Conservation (phyloP, 2,329 filamentous ascomycete genomes). For the Pleochaeta shiraiana region DNA sequence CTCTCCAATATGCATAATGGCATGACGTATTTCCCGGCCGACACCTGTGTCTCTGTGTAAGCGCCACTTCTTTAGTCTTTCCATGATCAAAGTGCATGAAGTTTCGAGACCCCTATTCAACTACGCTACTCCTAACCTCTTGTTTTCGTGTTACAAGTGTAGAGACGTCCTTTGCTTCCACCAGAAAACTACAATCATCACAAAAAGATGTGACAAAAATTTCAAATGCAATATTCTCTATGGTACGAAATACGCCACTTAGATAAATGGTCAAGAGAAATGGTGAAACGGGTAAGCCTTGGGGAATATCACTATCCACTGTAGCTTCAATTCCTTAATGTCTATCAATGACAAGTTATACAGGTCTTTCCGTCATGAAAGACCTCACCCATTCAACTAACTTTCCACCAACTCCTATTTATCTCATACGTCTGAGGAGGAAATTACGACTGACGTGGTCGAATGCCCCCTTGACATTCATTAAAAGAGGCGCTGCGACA, state of each 20-base stretch:
- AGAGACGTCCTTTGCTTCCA: not conserved
- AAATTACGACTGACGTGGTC: not conserved
- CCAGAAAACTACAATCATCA: not conserved
- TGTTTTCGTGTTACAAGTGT: not conserved
- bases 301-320: not conserved
- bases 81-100: not conserved
- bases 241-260: not conserved
- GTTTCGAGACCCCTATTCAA: not conserved
- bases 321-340: not conserved
- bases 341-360: not conserved
- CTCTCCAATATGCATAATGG: not conserved
- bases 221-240: not conserved
- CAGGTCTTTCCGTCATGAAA: not conserved
- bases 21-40: not conserved
- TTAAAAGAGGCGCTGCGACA: not conserved
- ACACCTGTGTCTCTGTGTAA: not conserved
- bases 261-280: not conserved
- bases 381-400: not conserved
- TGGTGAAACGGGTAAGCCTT: not conserved
- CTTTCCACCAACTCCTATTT: not conserved
- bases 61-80: not conserved
- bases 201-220: not conserved
- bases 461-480: conserved; percentile 1
- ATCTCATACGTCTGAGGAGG: not conserved
- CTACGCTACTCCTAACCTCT: not conserved